Evolutionary conservation across 1,284 basidiomycete genomes (phyloP).

Genomic region (Apiotrichum domesticum): DNA sequence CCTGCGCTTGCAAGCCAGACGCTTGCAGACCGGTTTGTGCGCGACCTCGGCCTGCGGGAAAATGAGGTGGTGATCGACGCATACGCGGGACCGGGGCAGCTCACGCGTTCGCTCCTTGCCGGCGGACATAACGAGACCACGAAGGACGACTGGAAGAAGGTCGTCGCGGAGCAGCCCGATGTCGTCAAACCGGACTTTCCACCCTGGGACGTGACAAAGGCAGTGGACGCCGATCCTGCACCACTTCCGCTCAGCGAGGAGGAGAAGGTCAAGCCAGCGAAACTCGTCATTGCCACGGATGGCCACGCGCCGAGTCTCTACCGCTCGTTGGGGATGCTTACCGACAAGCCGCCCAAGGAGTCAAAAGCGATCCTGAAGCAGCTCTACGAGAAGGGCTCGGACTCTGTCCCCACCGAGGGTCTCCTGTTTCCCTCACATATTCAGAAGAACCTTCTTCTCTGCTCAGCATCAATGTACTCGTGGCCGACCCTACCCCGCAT

Average conservation of each 20-base stretch:
- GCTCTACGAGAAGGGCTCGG: background rate
- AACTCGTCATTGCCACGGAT: conserved; percentile 29
- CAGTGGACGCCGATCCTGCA: background rate
- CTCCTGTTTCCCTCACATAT: conserved; percentile 6
- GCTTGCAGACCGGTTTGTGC: conserved; percentile 31
- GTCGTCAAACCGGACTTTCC: conserved; percentile 5
- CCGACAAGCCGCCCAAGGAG: background rate
- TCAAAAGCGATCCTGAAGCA: background rate
- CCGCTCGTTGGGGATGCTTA: conserved; percentile 19
- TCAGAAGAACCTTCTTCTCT: conserved; percentile 11
- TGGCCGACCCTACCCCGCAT: conserved; percentile 24
- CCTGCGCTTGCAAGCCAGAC: conserved; percentile 22
- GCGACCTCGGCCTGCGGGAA: conserved; percentile 24
- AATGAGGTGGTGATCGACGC: conserved; percentile 38
- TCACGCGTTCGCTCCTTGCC: conserved; percentile 32
- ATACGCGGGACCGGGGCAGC: conserved; percentile 24
- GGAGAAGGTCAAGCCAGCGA: conserved; percentile 1
- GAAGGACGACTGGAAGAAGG: conserved; percentile 11
- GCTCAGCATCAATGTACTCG: conserved; percentile 19
- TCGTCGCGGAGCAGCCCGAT: conserved; percentile 1
- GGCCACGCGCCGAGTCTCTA: conserved; percentile 18
- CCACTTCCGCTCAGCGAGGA: background rate
- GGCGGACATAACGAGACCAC: conserved; percentile 24
- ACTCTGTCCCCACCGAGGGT: background rate
- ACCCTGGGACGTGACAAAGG: conserved; percentile 2